Conservation (phyloP, 2,329 filamentous ascomycete species). For the Pyrenophora teres region DNA sequence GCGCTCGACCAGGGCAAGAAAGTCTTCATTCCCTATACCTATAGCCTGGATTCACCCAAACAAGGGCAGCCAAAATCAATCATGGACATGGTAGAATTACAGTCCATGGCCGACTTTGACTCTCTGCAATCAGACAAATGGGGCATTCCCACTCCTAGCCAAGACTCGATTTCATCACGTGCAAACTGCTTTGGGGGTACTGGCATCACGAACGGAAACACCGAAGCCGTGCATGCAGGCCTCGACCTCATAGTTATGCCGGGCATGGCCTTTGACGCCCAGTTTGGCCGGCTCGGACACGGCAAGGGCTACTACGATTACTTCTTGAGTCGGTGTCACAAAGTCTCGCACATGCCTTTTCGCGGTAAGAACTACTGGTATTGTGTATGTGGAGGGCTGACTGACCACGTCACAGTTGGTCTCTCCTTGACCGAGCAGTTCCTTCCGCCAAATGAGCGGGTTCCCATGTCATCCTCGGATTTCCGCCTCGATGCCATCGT, state of each 20-base stretch:
- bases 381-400: constrained; percentile 39
- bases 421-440: constrained; percentile 87
- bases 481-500: constrained; percentile 78
- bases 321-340: constrained; percentile 78
- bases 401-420: constrained; percentile 62
- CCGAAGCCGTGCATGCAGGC: constrained; percentile 39
- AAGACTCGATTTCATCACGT: constrained; percentile 66
- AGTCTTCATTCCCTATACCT: constrained; percentile 90
- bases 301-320: constrained; percentile 97
- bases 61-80: constrained; percentile 63
- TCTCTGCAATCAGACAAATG: constrained; percentile 78
- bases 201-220: constrained; percentile 52
- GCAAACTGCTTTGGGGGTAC: constrained; percentile 73
- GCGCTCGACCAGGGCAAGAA: constrained; percentile 77
- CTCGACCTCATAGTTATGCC: constrained; percentile 91
- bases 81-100: constrained; percentile 94
- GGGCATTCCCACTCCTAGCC: constrained; percentile 88
- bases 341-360: constrained; percentile 58
- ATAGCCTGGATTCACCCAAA: constrained; percentile 57
- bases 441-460: constrained; percentile 64
- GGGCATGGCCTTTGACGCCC: constrained; percentile 85
- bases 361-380: constrained; percentile 58
- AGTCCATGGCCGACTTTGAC: constrained; percentile 76
- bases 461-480: constrained; percentile 79
- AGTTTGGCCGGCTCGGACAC: constrained; percentile 80